Evolutionary conservation across 768 basidiomycete genomes (phyloP).

Genomic region (Suillus clintonianus): DNA sequence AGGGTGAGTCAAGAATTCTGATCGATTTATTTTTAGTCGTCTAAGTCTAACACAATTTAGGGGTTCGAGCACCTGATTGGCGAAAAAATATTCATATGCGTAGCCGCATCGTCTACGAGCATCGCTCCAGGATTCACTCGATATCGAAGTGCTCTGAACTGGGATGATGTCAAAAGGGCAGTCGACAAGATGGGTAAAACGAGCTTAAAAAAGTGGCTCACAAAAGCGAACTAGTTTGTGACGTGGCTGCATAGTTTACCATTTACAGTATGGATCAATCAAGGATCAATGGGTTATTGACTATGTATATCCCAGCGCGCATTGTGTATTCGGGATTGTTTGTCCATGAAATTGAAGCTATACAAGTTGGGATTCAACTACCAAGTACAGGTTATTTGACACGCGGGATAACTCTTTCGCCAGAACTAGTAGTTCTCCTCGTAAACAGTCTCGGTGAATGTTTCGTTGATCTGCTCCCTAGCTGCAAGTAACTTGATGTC

Average conservation of each 20-base stretch:
- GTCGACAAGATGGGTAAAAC: slow-evolving; percentile 68
- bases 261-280: neutral
- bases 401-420: neutral
- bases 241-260: neutral
- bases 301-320: neutral
- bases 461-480: neutral
- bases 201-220: slow-evolving; percentile 78
- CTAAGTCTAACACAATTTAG: slow-evolving; percentile 40
- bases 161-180: slow-evolving; percentile 66
- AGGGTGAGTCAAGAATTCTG: slow-evolving; percentile 48
- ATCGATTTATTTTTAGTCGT: neutral
- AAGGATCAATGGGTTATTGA: neutral
- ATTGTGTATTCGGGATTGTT: neutral
- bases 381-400: neutral
- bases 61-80: slow-evolving; percentile 73
- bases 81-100: slow-evolving; percentile 55
- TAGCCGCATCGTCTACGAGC: slow-evolving; percentile 47
- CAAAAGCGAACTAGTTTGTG: slow-evolving; percentile 45
- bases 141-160: slow-evolving; percentile 66
- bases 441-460: slow-evolving; percentile 3
- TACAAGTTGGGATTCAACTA: neutral
- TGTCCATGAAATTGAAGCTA: neutral
- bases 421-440: neutral
- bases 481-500: slow-evolving; percentile 1
- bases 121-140: slow-evolving; percentile 72